phyloP scores from a whole-genome alignment of 2,329 filamentous ascomycete species.

The Aspergillus alliaceus region DNA sequence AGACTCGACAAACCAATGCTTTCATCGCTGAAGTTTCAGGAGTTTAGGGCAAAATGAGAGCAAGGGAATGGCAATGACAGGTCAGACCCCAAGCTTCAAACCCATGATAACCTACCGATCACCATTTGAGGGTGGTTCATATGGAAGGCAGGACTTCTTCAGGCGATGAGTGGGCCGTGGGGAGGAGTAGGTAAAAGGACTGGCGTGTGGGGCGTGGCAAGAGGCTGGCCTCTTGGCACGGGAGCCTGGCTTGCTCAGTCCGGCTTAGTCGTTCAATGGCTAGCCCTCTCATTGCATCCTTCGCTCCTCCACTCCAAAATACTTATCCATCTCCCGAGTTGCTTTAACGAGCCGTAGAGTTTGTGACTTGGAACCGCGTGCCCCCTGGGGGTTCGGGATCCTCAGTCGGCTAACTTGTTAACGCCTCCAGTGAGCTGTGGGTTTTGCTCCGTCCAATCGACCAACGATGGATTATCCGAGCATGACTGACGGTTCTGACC shows the following conservation, averaged over 20 bases:
- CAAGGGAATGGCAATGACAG: no score
- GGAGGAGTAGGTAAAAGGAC: slow-evolving; percentile 12
- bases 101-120: no score
- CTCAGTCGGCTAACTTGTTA: slow-evolving; percentile 6
- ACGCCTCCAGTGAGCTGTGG: not conserved
- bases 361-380: not conserved
- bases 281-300: not conserved
- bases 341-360: not conserved
- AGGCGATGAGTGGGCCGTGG: slow-evolving; percentile 4
- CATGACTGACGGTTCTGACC: slow-evolving; percentile 5
- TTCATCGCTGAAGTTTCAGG: slow-evolving; percentile 21
- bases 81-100: no score
- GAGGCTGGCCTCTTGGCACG: slow-evolving; percentile 5
- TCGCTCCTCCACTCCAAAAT: slow-evolving; percentile 11
- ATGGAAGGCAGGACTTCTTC: no score
- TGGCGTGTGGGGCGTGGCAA: slow-evolving; percentile 24
- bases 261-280: not conserved
- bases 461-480: not conserved
- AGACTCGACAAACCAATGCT: slow-evolving; percentile 39
- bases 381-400: not conserved
- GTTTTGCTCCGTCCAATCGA: slow-evolving; percentile 10
- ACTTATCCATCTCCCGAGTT: slow-evolving; percentile 10
- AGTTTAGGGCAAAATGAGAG: slow-evolving; percentile 3
- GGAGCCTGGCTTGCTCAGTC: not conserved
- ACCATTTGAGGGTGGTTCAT: not conserved